Percentiles rank a stretch among this genome's conserved stretches.
These are phyloP conservation scores for Aspergillus cejpii DNA, from an alignment of 2,329 filamentous ascomycete species.

Conservation along the genomic window DNA sequence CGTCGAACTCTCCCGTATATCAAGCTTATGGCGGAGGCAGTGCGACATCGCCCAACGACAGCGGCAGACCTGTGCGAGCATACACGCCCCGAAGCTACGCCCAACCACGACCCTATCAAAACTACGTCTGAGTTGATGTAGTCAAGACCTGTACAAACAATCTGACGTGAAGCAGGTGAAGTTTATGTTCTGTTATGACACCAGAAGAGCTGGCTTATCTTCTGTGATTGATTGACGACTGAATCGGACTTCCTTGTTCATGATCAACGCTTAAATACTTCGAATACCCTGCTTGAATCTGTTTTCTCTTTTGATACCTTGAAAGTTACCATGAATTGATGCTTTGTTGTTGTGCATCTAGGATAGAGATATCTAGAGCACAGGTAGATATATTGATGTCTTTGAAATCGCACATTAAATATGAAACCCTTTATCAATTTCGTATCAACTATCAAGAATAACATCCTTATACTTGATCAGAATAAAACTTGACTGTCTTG, in stretches of 20 bases:
- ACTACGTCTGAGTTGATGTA: conserved; percentile 7
- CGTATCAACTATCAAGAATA: too few species aligned
- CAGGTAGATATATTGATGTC: not conserved
- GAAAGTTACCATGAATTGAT: conserved; percentile 3
- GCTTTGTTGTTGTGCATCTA: not conserved
- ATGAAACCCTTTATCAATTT: too few species aligned
- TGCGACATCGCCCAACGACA: conserved; percentile 19
- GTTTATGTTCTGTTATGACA: conserved; percentile 15
- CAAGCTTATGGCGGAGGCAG: conserved; percentile 17
- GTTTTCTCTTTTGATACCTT: not conserved
- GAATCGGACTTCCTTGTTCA: conserved; percentile 7
- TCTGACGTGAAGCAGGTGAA: conserved; percentile 4
- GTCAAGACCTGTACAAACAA: not conserved
- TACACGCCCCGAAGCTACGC: conserved; percentile 18
- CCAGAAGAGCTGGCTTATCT: conserved; percentile 25
- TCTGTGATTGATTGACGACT: conserved; percentile 21
- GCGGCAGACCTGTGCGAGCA: conserved; percentile 15
- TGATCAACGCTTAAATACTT: conserved; percentile 5
- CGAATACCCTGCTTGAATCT: conserved; percentile 6
- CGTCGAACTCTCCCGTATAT: conserved; percentile 10
- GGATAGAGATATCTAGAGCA: not conserved
- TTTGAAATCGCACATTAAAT: not conserved
- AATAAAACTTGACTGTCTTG: too few species aligned
- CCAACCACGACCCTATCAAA: conserved; percentile 7
- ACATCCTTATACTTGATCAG: too few species aligned